Conservation (phyloP, 2,329 filamentous ascomycete species). For the Fusarium phyllophilum region DNA sequence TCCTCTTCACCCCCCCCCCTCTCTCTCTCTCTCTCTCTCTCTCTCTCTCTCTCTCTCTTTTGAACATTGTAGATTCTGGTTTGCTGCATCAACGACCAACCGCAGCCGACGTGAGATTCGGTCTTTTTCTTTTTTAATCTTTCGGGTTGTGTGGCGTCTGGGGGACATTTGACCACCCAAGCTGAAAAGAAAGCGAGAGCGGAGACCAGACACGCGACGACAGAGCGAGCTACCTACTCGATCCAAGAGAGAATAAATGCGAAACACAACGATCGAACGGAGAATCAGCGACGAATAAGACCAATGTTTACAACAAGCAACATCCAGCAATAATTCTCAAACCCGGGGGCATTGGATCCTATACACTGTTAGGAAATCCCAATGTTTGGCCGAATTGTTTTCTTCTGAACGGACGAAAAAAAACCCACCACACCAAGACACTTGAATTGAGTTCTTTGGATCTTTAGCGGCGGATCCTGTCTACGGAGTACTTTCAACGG, state of each 20-base stretch:
- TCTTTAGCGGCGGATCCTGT: not conserved
- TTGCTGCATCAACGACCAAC: constrained; percentile 5
- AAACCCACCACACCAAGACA: not conserved
- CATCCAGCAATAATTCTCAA: constrained; percentile 21
- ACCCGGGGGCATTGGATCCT: constrained; percentile 2
- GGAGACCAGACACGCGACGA: constrained; percentile 18
- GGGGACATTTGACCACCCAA: constrained; percentile 14
- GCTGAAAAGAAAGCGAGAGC: constrained; percentile 19
- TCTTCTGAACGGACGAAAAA: constrained; percentile 14
- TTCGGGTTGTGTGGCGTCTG: constrained; percentile 17
- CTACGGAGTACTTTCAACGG: constrained; percentile 1
- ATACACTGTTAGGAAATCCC: constrained; percentile 18
- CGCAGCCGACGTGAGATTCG: constrained; percentile 1
- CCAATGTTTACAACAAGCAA: constrained; percentile 8
- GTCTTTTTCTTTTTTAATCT: constrained; percentile 5
- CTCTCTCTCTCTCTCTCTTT: constrained; percentile 19
- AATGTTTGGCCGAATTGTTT: constrained; percentile 14
- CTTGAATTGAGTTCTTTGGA: constrained; percentile 15
- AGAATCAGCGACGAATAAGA: constrained; percentile 11
- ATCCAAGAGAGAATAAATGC: constrained; percentile 9
- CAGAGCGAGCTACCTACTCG: constrained; percentile 2
- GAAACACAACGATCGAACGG: constrained; percentile 17
- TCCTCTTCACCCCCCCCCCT: constrained; percentile 24
- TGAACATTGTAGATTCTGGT: constrained; percentile 3
- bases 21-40: constrained; percentile 22